Conservation (phyloP, 768 basidiomycete species). For the Melanogaster broomeanus region DNA sequence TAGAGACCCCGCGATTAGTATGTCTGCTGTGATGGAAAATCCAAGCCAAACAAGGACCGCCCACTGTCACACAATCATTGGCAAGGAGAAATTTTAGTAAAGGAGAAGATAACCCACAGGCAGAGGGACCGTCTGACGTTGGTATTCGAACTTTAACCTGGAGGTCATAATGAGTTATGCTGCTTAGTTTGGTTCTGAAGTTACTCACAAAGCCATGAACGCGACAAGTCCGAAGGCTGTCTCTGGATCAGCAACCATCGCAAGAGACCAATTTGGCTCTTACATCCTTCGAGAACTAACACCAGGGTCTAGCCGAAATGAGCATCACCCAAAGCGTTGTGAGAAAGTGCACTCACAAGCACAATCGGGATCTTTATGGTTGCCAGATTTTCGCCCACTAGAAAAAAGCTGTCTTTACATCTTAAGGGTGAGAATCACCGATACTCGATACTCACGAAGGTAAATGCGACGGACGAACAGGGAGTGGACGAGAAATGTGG, state of each 20-base stretch:
- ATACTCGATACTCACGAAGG: constrained; percentile 19
- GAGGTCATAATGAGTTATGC: not conserved
- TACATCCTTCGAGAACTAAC: constrained; percentile 22
- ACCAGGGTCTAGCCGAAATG: constrained; percentile 13
- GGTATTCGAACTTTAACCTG: not conserved
- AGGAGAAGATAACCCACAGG: constrained; percentile 2
- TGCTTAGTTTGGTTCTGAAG: not conserved
- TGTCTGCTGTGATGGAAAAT: constrained; percentile 17
- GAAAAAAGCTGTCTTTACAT: not conserved
- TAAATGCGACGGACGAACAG: constrained; percentile 24
- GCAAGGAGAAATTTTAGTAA: not conserved
- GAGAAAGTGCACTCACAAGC: constrained; percentile 16
- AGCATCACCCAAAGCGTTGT: not conserved
- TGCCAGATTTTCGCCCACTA: constrained; percentile 9
- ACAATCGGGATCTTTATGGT: constrained; percentile 3
- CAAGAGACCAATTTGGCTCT: not conserved
- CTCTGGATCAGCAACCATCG: constrained; percentile 1
- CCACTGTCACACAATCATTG: constrained; percentile 15
- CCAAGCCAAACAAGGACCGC: constrained; percentile 21
- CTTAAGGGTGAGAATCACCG: not conserved
- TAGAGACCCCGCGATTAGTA: constrained; percentile 24
- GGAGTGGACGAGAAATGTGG: constrained; percentile 24
- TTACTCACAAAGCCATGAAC: constrained; percentile 11
- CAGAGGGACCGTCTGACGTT: not conserved
- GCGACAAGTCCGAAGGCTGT: constrained; percentile 18